phyloP scores from a whole-genome alignment of 2,329 filamentous ascomycete genomes.

The Cercospora canescens region DNA sequence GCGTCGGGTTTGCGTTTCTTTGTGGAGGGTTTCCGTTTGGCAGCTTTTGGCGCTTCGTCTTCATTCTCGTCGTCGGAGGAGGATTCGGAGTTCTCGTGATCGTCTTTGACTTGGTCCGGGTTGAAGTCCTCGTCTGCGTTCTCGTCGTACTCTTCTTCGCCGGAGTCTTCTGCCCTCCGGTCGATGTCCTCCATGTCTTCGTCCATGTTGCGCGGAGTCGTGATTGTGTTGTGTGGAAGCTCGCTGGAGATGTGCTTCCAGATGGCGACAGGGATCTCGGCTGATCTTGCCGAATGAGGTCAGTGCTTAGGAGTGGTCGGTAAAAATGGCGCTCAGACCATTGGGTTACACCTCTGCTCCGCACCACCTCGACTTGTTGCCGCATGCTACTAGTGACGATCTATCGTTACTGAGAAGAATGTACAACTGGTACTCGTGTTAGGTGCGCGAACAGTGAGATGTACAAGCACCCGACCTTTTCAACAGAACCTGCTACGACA shows the following conservation, averaged over 20 bases:
- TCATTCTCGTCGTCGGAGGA: constrained; percentile 39
- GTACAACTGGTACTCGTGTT: too few species aligned
- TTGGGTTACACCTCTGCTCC: too few species aligned
- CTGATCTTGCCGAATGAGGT: background rate
- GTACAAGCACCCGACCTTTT: too few species aligned
- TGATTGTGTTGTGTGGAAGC: background rate
- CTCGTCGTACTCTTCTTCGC: constrained; percentile 43
- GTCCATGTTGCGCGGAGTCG: constrained; percentile 4
- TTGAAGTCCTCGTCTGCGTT: constrained; percentile 48
- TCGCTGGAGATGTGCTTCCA: background rate
- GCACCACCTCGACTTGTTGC: too few species aligned
- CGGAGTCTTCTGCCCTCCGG: constrained; percentile 16
- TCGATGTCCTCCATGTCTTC: constrained; percentile 20
- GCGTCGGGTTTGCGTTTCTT: constrained; percentile 43
- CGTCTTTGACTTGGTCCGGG: constrained; percentile 36
- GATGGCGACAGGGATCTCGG: background rate
- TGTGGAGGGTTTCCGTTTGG: constrained; percentile 24
- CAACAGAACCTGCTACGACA: too few species aligned
- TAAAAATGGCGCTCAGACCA: too few species aligned
- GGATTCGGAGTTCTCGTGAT: constrained; percentile 33
- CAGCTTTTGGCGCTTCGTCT: constrained; percentile 2
- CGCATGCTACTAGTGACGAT: too few species aligned
- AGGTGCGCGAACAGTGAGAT: too few species aligned
- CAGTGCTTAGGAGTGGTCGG: background rate
- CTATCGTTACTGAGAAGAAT: too few species aligned